Evolutionary conservation across 2,329 filamentous ascomycete species (phyloP), one percentile per base, ranked within the genome.

Genomic region (Sclerotinia minor): DNA sequence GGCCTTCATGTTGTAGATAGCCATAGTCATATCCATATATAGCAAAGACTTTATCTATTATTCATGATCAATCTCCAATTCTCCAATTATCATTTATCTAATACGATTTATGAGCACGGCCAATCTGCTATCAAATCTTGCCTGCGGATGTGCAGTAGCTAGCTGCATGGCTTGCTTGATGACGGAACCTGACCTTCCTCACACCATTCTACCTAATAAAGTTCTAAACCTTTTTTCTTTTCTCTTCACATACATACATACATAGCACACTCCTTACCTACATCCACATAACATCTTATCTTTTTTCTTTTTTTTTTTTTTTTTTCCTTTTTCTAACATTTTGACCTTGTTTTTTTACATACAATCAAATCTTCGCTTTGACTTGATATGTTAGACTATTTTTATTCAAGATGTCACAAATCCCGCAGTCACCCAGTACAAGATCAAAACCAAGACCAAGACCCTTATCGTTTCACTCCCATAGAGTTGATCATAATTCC

Each of bases 341-440:
- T 60, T 45, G 4, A 21, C 6, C 21, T 21, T n/a, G n/a, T n/a
- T n/a, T 45, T 24, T 47, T 45, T 4, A 21, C 6, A 29, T 21
- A 41, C 24, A 19, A 41, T 17, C 38, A 41, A 32, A 32, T 52
- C 32, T 59, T 59, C 64, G 44, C 32, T 59, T 59, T 45, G 32
- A 54, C 47, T 61, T 63, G 55, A 63, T 21, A 67, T 67, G 65
- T 67, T 61, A 61, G 19, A 57, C 55, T 45, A 52, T 61, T 63
- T 44, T 67, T 67, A 54, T 67, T 67, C 65, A 67, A 53, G n/a
- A 67, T 67, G 65, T 67, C 65, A 41, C 58, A 67, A 63, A 35
- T 63, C 44, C 55, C 65, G 29, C 65, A 63, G 24, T 67, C 65
- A 9, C 65, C 65, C 38, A 49, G 2, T 38, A 50, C 45, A 35